A percentile compares a stretch with the other conserved stretches of the same genome.
phyloP scores from a whole-genome alignment of 1,139 yeast genomes.

The Taiozyma sp. region DNA sequence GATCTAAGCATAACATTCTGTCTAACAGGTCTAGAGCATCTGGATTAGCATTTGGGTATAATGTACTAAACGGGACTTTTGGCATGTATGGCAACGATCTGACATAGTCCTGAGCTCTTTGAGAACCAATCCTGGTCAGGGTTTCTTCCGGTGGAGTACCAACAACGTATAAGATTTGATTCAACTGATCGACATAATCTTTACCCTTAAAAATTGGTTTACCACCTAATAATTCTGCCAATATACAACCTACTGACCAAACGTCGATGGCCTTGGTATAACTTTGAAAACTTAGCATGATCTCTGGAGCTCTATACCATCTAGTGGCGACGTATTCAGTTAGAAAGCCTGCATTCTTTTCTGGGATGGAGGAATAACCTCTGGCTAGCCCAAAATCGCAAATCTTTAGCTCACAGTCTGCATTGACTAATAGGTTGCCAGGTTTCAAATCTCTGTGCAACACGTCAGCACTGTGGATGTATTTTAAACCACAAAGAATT shows the following conservation, averaged over 20 bases:
- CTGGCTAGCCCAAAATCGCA: conserved; percentile 97
- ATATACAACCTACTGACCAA: conserved; percentile 96
- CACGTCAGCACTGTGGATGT: conserved; percentile 94
- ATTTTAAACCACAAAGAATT: conserved; percentile 87
- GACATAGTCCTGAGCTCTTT: conserved; percentile 89
- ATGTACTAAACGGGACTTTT: conserved; percentile 64
- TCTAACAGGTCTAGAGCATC: conserved; percentile 81
- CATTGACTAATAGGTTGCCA: conserved; percentile 86
- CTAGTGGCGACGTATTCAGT: conserved; percentile 97
- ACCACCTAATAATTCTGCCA: conserved; percentile 91
- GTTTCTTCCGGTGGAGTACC: conserved; percentile 93
- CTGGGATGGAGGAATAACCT: conserved; percentile 85
- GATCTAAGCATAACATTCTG: conserved; percentile 83
- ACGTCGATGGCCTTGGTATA: conserved; percentile 95
- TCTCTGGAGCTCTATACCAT: conserved; percentile 98
- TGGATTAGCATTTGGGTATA: conserved; percentile 85
- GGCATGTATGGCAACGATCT: conserved; percentile 81
- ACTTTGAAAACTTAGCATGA: conserved; percentile 88
- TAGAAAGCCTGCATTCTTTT: conserved; percentile 82
- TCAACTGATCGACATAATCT: conserved; percentile 93
- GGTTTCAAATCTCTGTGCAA: conserved; percentile 94
- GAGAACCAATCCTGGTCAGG: conserved; percentile 77
- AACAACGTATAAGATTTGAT: conserved; percentile 76
- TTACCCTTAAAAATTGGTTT: conserved; percentile 91
- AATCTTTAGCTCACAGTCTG: conserved; percentile 93